Percentiles rank a stretch among this genome's conserved stretches.
phyloP scores from a whole-genome alignment of 768 basidiomycete genomes.

The Termitomyces sp. region DNA sequence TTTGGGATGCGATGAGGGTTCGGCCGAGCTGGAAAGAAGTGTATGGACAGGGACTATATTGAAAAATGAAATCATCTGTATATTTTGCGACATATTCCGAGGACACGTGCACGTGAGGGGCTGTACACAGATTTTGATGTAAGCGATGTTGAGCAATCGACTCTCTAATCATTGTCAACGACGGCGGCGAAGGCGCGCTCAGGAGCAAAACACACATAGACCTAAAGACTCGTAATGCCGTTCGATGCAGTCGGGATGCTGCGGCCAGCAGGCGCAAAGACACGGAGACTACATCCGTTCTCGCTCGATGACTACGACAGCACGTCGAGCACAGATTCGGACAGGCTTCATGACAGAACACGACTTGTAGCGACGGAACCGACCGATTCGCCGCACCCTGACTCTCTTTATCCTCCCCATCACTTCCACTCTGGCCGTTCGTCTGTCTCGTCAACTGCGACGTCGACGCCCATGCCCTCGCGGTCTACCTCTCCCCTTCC shows the following conservation, averaged over 20 bases:
- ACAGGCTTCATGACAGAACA: constrained; percentile 20
- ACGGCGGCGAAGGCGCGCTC: constrained; percentile 12
- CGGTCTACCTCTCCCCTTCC: constrained; percentile 57
- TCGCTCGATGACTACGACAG: constrained; percentile 37
- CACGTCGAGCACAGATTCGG: constrained; percentile 38
- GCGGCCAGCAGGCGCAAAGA: constrained; percentile 15
- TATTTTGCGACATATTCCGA: constrained; percentile 8
- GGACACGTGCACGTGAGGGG: constrained; percentile 11
- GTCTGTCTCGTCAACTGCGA: constrained; percentile 34
- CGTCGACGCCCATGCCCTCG: constrained; percentile 54
- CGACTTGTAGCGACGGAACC: constrained; percentile 12
- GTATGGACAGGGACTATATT: constrained; percentile 45
- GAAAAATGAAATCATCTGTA: neutral
- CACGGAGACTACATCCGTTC: constrained; percentile 14
- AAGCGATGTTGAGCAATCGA: neutral
- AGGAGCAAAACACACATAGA: constrained; percentile 5
- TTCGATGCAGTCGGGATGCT: constrained; percentile 17
- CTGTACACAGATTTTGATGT: constrained; percentile 5
- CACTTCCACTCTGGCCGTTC: constrained; percentile 29
- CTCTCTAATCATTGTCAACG: constrained; percentile 8
- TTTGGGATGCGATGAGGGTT: constrained; percentile 66
- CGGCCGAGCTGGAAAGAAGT: constrained; percentile 71
- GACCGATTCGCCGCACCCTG: constrained; percentile 16
- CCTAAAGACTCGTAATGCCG: constrained; percentile 12
- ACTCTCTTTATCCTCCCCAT: constrained; percentile 30